Percentiles rank a stretch among this genome's conserved stretches.
These are phyloP conservation scores for Fusarium guadeloupense DNA, from an alignment of 2,329 filamentous ascomycete species.

Conservation along the genomic window DNA sequence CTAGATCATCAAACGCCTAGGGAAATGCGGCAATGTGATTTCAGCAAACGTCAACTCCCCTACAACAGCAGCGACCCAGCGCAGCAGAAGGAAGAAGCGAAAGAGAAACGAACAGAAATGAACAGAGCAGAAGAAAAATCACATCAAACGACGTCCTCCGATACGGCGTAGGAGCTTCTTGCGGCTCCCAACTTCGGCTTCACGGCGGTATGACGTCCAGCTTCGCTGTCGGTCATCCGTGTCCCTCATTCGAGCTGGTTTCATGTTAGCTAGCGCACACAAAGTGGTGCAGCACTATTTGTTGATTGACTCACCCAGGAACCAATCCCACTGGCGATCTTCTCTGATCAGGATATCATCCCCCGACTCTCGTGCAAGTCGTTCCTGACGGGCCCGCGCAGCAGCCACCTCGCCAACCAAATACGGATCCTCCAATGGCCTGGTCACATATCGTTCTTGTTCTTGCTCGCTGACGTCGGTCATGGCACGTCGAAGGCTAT, in stretches of 20 bases:
- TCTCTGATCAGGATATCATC: slow-evolving; percentile 65
- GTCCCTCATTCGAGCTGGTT: slow-evolving; percentile 60
- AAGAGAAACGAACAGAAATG: neutral
- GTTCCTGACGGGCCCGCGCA: slow-evolving; percentile 62
- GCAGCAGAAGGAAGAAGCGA: slow-evolving; percentile 10
- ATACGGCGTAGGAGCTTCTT: slow-evolving; percentile 55
- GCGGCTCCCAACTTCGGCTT: slow-evolving; percentile 44
- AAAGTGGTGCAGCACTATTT: neutral
- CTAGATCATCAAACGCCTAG: slow-evolving; percentile 41
- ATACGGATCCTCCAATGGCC: slow-evolving; percentile 72
- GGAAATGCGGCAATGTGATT: slow-evolving; percentile 42
- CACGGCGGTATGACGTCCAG: slow-evolving; percentile 56
- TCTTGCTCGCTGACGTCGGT: slow-evolving; percentile 29
- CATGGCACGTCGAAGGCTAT: slow-evolving; percentile 41
- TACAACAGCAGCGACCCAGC: slow-evolving; percentile 36
- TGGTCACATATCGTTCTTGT: slow-evolving; percentile 41
- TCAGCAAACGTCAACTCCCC: slow-evolving; percentile 31
- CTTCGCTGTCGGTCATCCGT: slow-evolving; percentile 61
- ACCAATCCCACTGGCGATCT: slow-evolving; percentile 69
- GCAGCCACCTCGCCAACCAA: slow-evolving; percentile 74
- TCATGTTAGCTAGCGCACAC: slow-evolving; percentile 26
- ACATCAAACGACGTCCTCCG: slow-evolving; percentile 45
- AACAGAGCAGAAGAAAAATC: slow-evolving; percentile 9
- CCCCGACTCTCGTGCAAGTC: slow-evolving; percentile 64
- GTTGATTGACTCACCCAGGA: slow-evolving; percentile 58